These are phyloP conservation scores for Mytilinidion resinicola DNA, from an alignment of 495 filamentous ascomycete species.

Conservation along the genomic window DNA sequence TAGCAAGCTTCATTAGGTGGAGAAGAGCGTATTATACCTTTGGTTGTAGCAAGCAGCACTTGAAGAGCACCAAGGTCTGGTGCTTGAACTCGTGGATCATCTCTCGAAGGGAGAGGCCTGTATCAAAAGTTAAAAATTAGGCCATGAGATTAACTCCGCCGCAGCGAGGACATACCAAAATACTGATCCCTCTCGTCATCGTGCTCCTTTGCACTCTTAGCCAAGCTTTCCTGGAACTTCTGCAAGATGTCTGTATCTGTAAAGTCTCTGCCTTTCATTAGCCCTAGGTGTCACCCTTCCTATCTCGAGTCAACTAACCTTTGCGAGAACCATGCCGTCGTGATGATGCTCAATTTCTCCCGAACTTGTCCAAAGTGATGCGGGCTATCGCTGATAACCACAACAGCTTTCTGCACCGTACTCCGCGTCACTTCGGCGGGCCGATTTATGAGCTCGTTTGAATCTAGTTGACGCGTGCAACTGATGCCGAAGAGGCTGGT, in stretches of 20 bases:
- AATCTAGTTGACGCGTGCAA: slow-evolving; percentile 85
- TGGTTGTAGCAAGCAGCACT: slow-evolving; percentile 85
- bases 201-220: slow-evolving; percentile 56
- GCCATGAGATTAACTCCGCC: neutral
- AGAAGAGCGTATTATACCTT: slow-evolving; percentile 53
- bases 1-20: neutral
- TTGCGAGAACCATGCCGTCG: slow-evolving; percentile 94
- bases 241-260: slow-evolving; percentile 66
- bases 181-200: slow-evolving; percentile 78
- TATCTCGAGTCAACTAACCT: slow-evolving; percentile 52
- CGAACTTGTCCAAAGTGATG: slow-evolving; percentile 48
- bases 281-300: neutral
- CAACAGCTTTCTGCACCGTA: slow-evolving; percentile 97
- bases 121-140: neutral
- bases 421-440: slow-evolving; percentile 87
- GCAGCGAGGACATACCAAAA: slow-evolving; percentile 51
- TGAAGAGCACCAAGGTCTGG: slow-evolving; percentile 89
- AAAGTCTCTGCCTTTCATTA: slow-evolving; percentile 50
- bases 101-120: slow-evolving; percentile 78
- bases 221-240: slow-evolving; percentile 86
- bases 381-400: slow-evolving; percentile 87
- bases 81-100: slow-evolving; percentile 88
- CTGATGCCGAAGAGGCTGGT: slow-evolving; percentile 94
- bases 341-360: slow-evolving; percentile 81
- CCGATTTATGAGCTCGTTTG: slow-evolving; percentile 65